Evolutionary conservation across 805 yeast species (phyloP), one percentile per base, ranked within the genome.

Genomic region (Wickerhamiella vanderwaltii): DNA sequence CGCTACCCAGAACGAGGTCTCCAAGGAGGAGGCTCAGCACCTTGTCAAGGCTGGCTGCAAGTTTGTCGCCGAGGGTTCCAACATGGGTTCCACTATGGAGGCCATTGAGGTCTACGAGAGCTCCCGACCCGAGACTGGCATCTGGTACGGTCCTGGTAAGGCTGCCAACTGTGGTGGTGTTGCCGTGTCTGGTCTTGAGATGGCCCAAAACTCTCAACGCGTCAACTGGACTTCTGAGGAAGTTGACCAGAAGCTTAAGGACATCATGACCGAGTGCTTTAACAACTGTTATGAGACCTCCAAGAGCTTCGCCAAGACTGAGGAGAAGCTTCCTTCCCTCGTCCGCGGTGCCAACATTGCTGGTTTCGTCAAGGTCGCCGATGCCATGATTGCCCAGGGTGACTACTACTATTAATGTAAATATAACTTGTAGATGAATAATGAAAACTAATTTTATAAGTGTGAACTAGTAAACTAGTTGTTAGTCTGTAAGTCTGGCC

Each of bases 161-260:
- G 96, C 96, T 55, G 88, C 96, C 59, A 88, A 88, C 78, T 81
- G 93, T 71, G 98, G 97, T 71, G 98, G 98, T 78, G 98, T 88
- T 56, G 94, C 95, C 46, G 96, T 87, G 45, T 85, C 95, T 46
- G 97, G 96, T 61, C 75, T 88, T 53, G 98, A 88, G 74, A 91
- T 88, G 98, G 96, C 97, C 51, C 98, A 88, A 73, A 91, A 88
- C 83, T 84, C 96, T 46, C 93, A 81, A 64, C 82, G 96, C 73
- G 75, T 77, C 52, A 66, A 68, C 53, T 91, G 97, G 96, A 74
- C 94, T 50, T 56, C 77, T 46, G 95, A 86, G 72, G 85, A 84
- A 69, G 97, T 88, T 56, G 97, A 88, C 66, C 63, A 65, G 49
- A 86, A 83, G 68, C 77, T 88, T 62, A 85, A 86, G 78, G 73